A percentile compares a stretch with the other conserved stretches of the same genome.
phyloP scores from a whole-genome alignment of 192 early-diverging fungal genomes.

The Rhizoclosmatium globosum region DNA sequence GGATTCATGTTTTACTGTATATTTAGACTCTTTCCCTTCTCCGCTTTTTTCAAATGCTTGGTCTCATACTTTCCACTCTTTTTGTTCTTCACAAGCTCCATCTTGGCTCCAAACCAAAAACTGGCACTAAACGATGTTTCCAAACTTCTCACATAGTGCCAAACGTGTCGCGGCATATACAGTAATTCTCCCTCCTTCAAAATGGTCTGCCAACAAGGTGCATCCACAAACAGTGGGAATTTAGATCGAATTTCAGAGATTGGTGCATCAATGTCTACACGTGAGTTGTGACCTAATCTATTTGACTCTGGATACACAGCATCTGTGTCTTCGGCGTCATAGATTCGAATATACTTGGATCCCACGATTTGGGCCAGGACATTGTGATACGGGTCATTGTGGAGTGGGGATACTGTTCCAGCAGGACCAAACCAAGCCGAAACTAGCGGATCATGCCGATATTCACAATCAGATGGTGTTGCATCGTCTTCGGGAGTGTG shows the following conservation, averaged over 20 bases:
- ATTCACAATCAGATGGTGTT: slow-evolving; percentile 14
- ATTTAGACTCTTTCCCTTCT: neutral
- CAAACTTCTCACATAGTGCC: slow-evolving; percentile 88
- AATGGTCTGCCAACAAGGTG: slow-evolving; percentile 72
- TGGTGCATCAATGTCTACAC: slow-evolving; percentile 73
- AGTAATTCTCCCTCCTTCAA: slow-evolving; percentile 81
- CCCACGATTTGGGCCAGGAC: slow-evolving; percentile 87
- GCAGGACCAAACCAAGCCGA: slow-evolving; percentile 84
- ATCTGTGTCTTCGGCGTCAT: slow-evolving; percentile 64
- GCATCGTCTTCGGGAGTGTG: slow-evolving; percentile 38
- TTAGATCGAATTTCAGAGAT: slow-evolving; percentile 45
- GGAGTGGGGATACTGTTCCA: slow-evolving; percentile 85
- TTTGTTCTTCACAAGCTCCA: slow-evolving; percentile 27
- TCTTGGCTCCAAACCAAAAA: slow-evolving; percentile 79
- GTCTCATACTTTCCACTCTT: neutral
- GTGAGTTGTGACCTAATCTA: slow-evolving; percentile 75
- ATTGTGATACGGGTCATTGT: slow-evolving; percentile 85
- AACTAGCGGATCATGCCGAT: slow-evolving; percentile 19
- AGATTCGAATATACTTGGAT: slow-evolving; percentile 78
- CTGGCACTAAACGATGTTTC: slow-evolving; percentile 81
- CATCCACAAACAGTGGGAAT: slow-evolving; percentile 67
- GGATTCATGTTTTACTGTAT: slow-evolving; percentile 4
- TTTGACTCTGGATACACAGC: slow-evolving; percentile 66
- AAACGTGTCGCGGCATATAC: slow-evolving; percentile 85
- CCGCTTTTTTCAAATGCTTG: neutral